These are phyloP conservation scores for Aspergillus ustus DNA, from an alignment of 2,329 filamentous ascomycete genomes.

Conservation along the genomic window DNA sequence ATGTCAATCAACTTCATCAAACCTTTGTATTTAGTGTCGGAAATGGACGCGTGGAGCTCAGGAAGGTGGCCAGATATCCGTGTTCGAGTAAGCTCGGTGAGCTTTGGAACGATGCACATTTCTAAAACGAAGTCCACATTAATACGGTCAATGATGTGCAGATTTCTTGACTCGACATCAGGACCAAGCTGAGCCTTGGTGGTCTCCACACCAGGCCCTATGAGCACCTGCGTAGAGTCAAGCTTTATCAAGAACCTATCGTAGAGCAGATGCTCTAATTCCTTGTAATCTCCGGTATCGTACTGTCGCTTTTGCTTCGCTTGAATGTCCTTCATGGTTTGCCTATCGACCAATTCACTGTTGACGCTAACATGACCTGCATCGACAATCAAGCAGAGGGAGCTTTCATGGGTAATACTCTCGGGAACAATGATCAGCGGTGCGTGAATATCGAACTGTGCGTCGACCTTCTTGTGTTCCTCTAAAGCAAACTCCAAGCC, in stretches of 20 bases:
- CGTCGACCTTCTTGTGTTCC: constrained; percentile 97
- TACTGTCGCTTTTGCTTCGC: constrained; percentile 87
- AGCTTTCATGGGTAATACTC: constrained; percentile 79
- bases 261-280: constrained; percentile 92
- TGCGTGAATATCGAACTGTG: constrained; percentile 91
- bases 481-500: constrained; percentile 95
- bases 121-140: constrained; percentile 98
- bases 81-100: constrained; percentile 88
- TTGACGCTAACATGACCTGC: constrained; percentile 94
- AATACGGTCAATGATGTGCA: constrained; percentile 94
- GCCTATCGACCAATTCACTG: constrained; percentile 89
- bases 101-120: constrained; percentile 94
- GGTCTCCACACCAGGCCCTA: constrained; percentile 89
- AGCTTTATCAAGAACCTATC: constrained; percentile 94
- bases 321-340: constrained; percentile 87
- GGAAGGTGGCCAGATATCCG: constrained; percentile 90
- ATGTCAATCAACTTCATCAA: constrained; percentile 96
- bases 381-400: constrained; percentile 90
- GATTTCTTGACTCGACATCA: constrained; percentile 68
- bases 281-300: constrained; percentile 84
- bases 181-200: constrained; percentile 80
- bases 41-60: constrained; percentile 86
- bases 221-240: constrained; percentile 91
- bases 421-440: constrained; percentile 96
- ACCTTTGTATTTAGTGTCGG: constrained; percentile 95